Evolutionary conservation across 2,329 filamentous ascomycete species (phyloP), one percentile per base, ranked within the genome.

Genomic region (Harringtonia lauricola): DNA sequence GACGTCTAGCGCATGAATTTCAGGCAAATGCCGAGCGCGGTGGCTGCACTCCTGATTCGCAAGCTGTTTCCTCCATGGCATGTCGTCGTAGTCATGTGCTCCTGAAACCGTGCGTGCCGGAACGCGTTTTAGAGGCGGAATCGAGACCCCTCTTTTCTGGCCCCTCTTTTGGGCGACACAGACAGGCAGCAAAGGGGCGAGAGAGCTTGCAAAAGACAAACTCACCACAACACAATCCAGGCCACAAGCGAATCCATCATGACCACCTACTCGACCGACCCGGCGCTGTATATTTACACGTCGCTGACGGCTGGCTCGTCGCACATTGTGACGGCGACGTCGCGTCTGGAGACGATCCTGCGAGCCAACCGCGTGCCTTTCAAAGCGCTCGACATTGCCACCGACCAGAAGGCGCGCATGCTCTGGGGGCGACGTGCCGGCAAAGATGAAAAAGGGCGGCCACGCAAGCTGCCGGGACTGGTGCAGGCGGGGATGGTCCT

Each of bases 311-410:
- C 92, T 47, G 92, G 92, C 51, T 95, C 88, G 34, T 94, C 88
- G 21, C 88, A 95, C 63, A 95, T 96, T 61, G 81, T 96, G 57
- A 96, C 92, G 34, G 92, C 89, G 22, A 96, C 92, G 2, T 94
- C 89, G 43, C 85, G 92, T 39, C 79, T 98, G 53, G 90, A 98
- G 65, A 95, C 89, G 13, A 96, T 98, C 57, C 75, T 98, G 47
- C 90, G 87, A 59, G 89, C 88, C 50, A 95, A 96, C 71, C 84
- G 84, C 54, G 83, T 98, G 46, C 86, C 88, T 12, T 98, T 96
- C 70, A 87, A 86, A 60, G 88, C 86, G 51, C 72, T 95, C 57
- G 92, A 98, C 63, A 78, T 92, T 36, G 87, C 90, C 34, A 94
- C 86, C 26, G 86, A 98, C 61, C 83, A 92, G 45, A 83, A 86